Percentiles rank a stretch among this genome's conserved stretches.
Conservation (phyloP, 176 grass and related monocot genomes). For the Areca catechu region DNA sequence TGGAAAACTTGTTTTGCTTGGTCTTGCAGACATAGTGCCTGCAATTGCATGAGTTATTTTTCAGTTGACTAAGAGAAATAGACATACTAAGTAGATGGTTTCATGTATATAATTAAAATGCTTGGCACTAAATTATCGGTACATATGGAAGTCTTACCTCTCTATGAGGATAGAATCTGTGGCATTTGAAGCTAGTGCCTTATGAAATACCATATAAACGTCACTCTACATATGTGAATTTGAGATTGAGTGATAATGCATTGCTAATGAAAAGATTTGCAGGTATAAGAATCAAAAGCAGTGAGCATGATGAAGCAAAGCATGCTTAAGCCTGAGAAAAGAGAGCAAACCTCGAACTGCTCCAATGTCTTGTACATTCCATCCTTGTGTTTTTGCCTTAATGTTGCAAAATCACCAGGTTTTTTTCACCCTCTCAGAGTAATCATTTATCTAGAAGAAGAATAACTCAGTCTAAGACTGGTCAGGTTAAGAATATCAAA, state of each 20-base stretch:
- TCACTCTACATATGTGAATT: slow-evolving; percentile 33
- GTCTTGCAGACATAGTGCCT: slow-evolving; percentile 35
- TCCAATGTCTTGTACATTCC: slow-evolving; percentile 51
- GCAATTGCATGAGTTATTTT: neutral
- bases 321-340: neutral
- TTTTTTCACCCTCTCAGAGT: slow-evolving; percentile 41
- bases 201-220: slow-evolving; percentile 60
- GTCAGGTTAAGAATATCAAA: no score
- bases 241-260: neutral
- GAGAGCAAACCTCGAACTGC: slow-evolving; percentile 48
- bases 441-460: slow-evolving; percentile 34
- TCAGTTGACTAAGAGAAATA: no score
- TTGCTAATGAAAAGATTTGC: neutral
- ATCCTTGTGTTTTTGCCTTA: slow-evolving; percentile 64
- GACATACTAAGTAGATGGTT: no score
- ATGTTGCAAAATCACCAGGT: slow-evolving; percentile 54
- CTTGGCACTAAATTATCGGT: no score
- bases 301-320: neutral
- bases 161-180: slow-evolving; percentile 41
- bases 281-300: neutral
- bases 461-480: neutral
- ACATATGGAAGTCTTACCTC: slow-evolving; percentile 25
- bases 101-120: no score
- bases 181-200: slow-evolving; percentile 48
- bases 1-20: slow-evolving; percentile 58